Conservation (phyloP, 306 rosid species). For the Betula pendula region DNA sequence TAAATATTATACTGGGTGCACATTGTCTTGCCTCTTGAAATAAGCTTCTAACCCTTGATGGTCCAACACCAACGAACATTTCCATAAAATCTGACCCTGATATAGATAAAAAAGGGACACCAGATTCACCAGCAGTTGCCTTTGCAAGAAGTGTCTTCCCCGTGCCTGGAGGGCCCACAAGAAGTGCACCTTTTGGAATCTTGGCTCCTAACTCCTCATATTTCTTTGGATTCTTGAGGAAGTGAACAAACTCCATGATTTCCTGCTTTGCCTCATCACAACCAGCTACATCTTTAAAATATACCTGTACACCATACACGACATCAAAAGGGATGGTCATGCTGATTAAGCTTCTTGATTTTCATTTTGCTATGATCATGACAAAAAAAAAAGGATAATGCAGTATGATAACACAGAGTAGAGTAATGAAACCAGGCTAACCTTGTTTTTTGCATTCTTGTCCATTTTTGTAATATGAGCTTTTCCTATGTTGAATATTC, state of each 20-base stretch:
- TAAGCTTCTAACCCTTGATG: constrained; percentile 62
- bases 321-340: neutral
- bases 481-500: constrained; percentile 59
- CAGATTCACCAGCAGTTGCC: constrained; percentile 67
- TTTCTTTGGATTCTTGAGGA: constrained; percentile 57
- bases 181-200: constrained; percentile 62
- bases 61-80: constrained; percentile 67
- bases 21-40: constrained; percentile 69
- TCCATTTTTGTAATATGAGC: constrained; percentile 55
- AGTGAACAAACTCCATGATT: constrained; percentile 68
- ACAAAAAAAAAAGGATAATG: neutral
- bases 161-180: constrained; percentile 72
- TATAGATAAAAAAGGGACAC: constrained; percentile 57
- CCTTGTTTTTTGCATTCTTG: constrained; percentile 62
- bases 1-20: constrained; percentile 66
- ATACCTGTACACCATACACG: constrained; percentile 33
- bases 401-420: neutral
- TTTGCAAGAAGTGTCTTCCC: constrained; percentile 69
- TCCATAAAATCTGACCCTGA: constrained; percentile 69
- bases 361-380: neutral
- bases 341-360: neutral
- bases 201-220: constrained; percentile 64
- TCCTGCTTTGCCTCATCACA: constrained; percentile 72
- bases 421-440: neutral
- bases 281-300: constrained; percentile 62